phyloP scores from a whole-genome alignment of 345 rosid species.

The Murraya paniculata region DNA sequence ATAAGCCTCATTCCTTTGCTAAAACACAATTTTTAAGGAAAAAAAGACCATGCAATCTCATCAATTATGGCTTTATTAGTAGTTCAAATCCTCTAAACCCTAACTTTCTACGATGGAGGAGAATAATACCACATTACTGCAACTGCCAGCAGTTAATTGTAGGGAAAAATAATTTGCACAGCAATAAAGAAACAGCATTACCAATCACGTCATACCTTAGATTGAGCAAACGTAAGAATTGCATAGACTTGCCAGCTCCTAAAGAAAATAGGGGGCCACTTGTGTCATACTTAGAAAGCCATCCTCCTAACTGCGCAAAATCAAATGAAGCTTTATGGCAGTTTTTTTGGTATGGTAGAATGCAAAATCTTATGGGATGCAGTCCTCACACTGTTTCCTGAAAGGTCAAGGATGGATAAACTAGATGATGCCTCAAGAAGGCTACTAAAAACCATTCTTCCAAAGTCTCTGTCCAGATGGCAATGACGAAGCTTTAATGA shows the following conservation, averaged over 20 bases:
- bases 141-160: neutral
- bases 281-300: constrained; percentile 61
- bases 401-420: constrained; percentile 66
- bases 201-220: constrained; percentile 47
- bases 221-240: constrained; percentile 56
- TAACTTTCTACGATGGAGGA: neutral
- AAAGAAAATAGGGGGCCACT: constrained; percentile 21
- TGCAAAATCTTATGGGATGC: constrained; percentile 17
- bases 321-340: constrained; percentile 8
- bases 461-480: constrained; percentile 45
- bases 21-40: neutral
- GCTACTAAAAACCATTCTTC: constrained; percentile 43
- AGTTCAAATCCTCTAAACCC: neutral
- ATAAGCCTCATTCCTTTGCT: constrained; percentile 17
- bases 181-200: neutral
- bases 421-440: constrained; percentile 60
- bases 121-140: neutral
- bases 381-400: constrained; percentile 71
- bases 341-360: constrained; percentile 14
- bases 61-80: neutral
- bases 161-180: constrained; percentile 1
- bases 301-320: constrained; percentile 63
- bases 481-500: constrained; percentile 55
- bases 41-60: neutral
- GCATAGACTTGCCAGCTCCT: constrained; percentile 46